Percentiles rank a stretch among this genome's conserved stretches.
phyloP scores from a whole-genome alignment of 2,329 filamentous ascomycete species.

The Stemphylium vesicarium region DNA sequence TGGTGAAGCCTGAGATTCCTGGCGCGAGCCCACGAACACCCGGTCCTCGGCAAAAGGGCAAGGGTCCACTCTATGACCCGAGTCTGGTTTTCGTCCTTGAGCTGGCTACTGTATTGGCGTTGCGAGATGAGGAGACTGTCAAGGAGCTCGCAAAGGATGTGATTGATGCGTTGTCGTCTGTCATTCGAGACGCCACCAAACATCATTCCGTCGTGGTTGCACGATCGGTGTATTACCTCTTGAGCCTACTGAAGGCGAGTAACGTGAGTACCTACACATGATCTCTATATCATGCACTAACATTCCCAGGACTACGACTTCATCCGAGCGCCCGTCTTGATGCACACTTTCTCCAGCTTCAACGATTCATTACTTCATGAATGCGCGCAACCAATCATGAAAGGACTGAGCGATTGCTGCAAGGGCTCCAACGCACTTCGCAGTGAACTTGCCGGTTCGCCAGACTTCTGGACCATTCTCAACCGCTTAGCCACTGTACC shows the following conservation, averaged over 20 bases:
- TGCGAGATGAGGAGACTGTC: slow-evolving; percentile 76
- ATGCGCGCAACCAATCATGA: slow-evolving; percentile 76
- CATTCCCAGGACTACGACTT: slow-evolving; percentile 77
- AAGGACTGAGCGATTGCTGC: slow-evolving; percentile 81
- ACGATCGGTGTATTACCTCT: slow-evolving; percentile 83
- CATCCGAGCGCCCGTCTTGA: slow-evolving; percentile 85
- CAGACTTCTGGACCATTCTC: slow-evolving; percentile 95
- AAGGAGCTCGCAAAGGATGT: slow-evolving; percentile 77
- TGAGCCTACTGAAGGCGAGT: slow-evolving; percentile 80
- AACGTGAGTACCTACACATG: slow-evolving; percentile 66
- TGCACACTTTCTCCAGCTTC: slow-evolving; percentile 90
- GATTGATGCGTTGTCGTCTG: slow-evolving; percentile 77
- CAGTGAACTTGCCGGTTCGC: slow-evolving; percentile 93
- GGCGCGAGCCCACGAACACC: slow-evolving; percentile 66
- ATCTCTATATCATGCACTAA: slow-evolving; percentile 1
- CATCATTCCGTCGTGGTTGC: slow-evolving; percentile 86
- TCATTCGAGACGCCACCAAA: slow-evolving; percentile 78
- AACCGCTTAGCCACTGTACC: slow-evolving; percentile 73
- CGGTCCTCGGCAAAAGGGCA: slow-evolving; percentile 62
- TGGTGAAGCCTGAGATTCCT: slow-evolving; percentile 84
- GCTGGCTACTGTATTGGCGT: slow-evolving; percentile 80
- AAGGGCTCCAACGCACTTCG: slow-evolving; percentile 77
- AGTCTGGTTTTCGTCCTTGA: slow-evolving; percentile 90
- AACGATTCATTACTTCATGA: slow-evolving; percentile 77
- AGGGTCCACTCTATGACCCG: slow-evolving; percentile 77